These are phyloP conservation scores for Dryas drummondii DNA, from an alignment of 306 rosid genomes.

Conservation along the genomic window DNA sequence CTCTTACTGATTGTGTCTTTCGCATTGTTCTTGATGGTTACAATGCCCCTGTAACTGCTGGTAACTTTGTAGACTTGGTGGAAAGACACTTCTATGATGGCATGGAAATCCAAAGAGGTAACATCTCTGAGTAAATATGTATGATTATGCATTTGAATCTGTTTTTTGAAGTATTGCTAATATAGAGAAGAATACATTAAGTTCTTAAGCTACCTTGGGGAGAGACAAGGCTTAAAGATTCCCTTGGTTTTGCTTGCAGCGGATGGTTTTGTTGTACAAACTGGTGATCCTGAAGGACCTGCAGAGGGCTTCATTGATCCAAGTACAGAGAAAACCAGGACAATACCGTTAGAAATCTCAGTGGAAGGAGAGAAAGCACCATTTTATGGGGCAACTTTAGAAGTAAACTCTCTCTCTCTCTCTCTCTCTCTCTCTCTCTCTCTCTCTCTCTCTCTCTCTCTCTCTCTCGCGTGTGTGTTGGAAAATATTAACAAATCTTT, in stretches of 20 bases:
- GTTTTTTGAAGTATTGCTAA: neutral
- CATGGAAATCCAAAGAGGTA: conserved; percentile 99
- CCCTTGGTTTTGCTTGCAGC: conserved; percentile 47
- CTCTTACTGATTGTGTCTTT: conserved; percentile 71
- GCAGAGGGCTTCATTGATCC: conserved; percentile 99
- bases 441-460: conserved; percentile 1
- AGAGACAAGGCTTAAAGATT: conserved; percentile 8
- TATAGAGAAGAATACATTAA: too few species aligned
- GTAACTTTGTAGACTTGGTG: conserved; percentile 91
- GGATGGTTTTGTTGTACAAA: conserved; percentile 96
- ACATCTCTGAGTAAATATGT: conserved; percentile 16
- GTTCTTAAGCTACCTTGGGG: too few species aligned
- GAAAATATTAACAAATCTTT: too few species aligned
- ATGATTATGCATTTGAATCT: neutral
- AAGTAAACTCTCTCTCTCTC: conserved; percentile 47
- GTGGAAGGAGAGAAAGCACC: conserved; percentile 82
- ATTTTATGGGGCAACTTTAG: conserved; percentile 84
- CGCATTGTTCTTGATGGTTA: conserved; percentile 94
- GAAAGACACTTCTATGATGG: conserved; percentile 91
- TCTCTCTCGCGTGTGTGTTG: neutral
- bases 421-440: conserved; percentile 5
- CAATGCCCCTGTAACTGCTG: conserved; percentile 91
- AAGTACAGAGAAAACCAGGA: conserved; percentile 86
- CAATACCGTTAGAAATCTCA: conserved; percentile 76
- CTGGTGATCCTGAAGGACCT: conserved; percentile 99